A percentile compares a stretch with the other conserved stretches of the same genome.
Evolutionary conservation across 768 basidiomycete species (phyloP).

Genomic region (Coprinellus aureogranulatus): DNA sequence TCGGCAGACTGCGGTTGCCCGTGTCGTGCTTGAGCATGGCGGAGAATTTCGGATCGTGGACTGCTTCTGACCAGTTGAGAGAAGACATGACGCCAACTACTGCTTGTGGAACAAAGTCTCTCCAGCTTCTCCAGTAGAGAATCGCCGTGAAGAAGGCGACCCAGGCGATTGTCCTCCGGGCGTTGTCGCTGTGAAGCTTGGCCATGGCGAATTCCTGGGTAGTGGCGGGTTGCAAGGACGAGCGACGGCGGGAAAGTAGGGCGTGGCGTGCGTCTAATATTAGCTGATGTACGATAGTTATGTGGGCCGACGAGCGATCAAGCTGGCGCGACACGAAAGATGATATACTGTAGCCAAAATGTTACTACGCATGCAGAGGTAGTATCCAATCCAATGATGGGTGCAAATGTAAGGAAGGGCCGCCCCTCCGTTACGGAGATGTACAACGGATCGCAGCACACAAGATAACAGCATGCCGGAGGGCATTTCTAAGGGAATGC

Average conservation of each 20-base stretch:
- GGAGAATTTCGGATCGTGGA: not conserved
- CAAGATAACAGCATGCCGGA: not conserved
- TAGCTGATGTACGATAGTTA: not conserved
- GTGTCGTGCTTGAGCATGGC: not conserved
- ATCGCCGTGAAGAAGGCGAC: not conserved
- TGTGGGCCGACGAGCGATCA: too few species aligned
- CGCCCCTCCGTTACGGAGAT: not conserved
- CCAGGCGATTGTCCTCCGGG: not conserved
- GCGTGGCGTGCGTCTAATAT: not conserved
- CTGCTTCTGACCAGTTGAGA: not conserved
- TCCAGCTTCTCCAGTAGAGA: not conserved
- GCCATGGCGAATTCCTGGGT: not conserved
- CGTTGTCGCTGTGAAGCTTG: not conserved
- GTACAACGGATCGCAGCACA: not conserved
- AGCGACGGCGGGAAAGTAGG: too few species aligned
- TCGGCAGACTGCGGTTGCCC: not conserved
- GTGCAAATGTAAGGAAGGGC: not conserved
- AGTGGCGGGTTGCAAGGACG: too few species aligned
- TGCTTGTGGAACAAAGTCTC: not conserved
- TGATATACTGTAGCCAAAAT: not conserved
- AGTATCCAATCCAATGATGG: not conserved
- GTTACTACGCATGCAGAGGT: not conserved
- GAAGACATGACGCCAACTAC: not conserved
- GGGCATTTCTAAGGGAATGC: too few species aligned
- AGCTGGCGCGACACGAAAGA: too few species aligned